Conservation (phyloP, 2,329 filamentous ascomycete species). For the Colletotrichum australisinense region DNA sequence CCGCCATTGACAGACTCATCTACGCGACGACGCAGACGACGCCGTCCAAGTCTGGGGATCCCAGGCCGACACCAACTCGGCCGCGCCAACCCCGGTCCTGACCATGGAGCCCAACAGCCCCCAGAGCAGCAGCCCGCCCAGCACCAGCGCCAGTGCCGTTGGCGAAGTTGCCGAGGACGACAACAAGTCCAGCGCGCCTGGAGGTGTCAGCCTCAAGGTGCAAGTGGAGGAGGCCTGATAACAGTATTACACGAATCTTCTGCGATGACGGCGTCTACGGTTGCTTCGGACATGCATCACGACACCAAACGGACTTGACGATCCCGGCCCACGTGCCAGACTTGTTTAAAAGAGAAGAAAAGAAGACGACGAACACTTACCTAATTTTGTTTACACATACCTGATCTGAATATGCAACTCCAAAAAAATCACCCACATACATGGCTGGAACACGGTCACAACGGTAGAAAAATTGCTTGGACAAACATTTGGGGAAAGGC, state of each 20-base stretch:
- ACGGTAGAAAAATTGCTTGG: slow-evolving; percentile 31
- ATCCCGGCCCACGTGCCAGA: slow-evolving; percentile 10
- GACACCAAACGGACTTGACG: slow-evolving; percentile 23
- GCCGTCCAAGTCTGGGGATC: slow-evolving; percentile 28
- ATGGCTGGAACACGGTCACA: slow-evolving; percentile 20
- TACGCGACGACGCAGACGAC: slow-evolving; percentile 36
- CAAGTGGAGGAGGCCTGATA: slow-evolving; percentile 46
- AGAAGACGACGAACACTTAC: slow-evolving; percentile 4
- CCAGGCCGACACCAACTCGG: slow-evolving; percentile 57
- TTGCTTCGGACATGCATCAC: slow-evolving; percentile 31
- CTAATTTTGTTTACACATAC: slow-evolving; percentile 32
- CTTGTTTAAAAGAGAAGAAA: slow-evolving; percentile 3
- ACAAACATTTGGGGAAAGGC: slow-evolving; percentile 8
- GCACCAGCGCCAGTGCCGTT: slow-evolving; percentile 68
- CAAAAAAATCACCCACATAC: slow-evolving; percentile 3
- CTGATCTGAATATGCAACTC: slow-evolving; percentile 2
- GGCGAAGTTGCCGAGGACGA: slow-evolving; percentile 49
- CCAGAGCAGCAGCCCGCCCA: slow-evolving; percentile 73
- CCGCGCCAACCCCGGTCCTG: slow-evolving; percentile 72
- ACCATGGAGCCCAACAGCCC: slow-evolving; percentile 78
- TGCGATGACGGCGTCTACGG: slow-evolving; percentile 21
- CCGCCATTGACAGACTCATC: slow-evolving; percentile 70
- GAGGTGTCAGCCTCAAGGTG: slow-evolving; percentile 39
- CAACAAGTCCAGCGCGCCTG: slow-evolving; percentile 37
- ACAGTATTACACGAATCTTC: neutral